These are phyloP conservation scores for Mycosphaerella sp. DNA, from an alignment of 2,329 filamentous ascomycete genomes.

Conservation along the genomic window DNA sequence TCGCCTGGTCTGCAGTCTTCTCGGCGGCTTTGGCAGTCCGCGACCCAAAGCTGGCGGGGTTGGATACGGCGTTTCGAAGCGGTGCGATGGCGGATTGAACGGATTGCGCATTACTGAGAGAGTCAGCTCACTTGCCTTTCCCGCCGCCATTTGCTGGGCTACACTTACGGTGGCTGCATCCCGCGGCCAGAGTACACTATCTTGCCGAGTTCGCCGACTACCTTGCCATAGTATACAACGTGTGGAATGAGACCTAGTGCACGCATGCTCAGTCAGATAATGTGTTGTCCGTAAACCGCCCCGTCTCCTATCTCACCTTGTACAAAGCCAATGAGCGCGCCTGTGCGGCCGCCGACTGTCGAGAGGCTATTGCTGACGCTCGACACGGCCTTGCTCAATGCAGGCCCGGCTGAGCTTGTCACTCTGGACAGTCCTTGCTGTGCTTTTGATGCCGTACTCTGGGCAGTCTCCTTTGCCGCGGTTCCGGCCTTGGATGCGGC, in stretches of 20 bases:
- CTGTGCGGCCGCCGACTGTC: slow-evolving; percentile 77
- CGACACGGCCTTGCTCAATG: slow-evolving; percentile 65
- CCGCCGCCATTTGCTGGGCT: slow-evolving; percentile 13
- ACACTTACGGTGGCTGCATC: slow-evolving; percentile 87
- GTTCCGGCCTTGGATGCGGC: slow-evolving; percentile 34
- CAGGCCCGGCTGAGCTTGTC: slow-evolving; percentile 70
- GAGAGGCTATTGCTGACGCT: slow-evolving; percentile 60
- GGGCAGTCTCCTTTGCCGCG: slow-evolving; percentile 42
- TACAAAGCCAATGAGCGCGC: slow-evolving; percentile 67
- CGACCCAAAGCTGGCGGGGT: slow-evolving; percentile 52
- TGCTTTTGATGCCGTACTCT: slow-evolving; percentile 52
- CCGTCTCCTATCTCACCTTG: slow-evolving; percentile 59
- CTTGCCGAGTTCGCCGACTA: slow-evolving; percentile 80
- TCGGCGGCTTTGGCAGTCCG: slow-evolving; percentile 38
- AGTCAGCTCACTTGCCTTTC: not conserved
- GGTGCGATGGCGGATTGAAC: slow-evolving; percentile 85
- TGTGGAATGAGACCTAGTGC: slow-evolving; percentile 71
- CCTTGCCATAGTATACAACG: slow-evolving; percentile 85
- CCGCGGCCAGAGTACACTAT: slow-evolving; percentile 80
- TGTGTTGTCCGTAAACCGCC: not conserved
- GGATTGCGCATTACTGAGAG: slow-evolving; percentile 61
- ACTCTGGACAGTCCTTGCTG: slow-evolving; percentile 77
- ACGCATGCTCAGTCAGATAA: slow-evolving; percentile 10
- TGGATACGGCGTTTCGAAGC: slow-evolving; percentile 61
- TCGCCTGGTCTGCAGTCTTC: slow-evolving; percentile 43